phyloP scores from a whole-genome alignment of 2,329 filamentous ascomycete genomes.

The Verticillium isaacii region DNA sequence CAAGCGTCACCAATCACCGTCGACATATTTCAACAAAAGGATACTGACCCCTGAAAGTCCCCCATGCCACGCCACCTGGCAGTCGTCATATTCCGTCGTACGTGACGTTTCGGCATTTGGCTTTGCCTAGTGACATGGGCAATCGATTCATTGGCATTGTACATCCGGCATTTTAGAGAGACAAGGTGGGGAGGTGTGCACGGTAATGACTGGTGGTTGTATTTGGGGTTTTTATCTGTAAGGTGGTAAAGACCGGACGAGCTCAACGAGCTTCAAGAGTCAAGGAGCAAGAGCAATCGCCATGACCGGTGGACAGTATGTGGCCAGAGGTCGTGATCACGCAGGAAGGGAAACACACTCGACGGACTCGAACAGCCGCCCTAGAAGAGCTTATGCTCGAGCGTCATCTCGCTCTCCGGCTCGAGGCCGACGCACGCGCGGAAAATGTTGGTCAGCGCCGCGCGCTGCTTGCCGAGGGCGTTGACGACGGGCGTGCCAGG shows the following conservation, averaged over 20 bases:
- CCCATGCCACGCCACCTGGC: not conserved
- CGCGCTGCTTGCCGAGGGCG: slow-evolving; percentile 90
- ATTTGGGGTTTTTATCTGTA: not conserved
- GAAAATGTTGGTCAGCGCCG: slow-evolving; percentile 95
- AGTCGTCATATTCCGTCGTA: not conserved
- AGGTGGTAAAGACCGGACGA: not conserved
- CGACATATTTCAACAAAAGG: not conserved
- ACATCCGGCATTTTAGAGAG: not conserved
- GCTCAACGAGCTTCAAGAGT: not conserved
- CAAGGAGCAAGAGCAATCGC: not conserved
- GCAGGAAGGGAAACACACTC: no score
- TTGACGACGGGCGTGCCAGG: slow-evolving; percentile 95
- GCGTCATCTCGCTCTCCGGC: slow-evolving; percentile 97
- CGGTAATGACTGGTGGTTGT: not conserved
- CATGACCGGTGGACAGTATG: not conserved
- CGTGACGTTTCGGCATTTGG: not conserved
- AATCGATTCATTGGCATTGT: no score
- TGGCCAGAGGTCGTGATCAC: not conserved
- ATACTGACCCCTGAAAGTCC: not conserved
- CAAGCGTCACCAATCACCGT: not conserved
- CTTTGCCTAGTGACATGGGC: no score
- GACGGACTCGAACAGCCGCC: not conserved
- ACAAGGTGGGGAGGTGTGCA: not conserved
- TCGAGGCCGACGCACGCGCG: slow-evolving; percentile 93
- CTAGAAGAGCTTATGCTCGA: slow-evolving; percentile 96